phyloP scores from a whole-genome alignment of 345 rosid genomes.

The Microcos paniculata region DNA sequence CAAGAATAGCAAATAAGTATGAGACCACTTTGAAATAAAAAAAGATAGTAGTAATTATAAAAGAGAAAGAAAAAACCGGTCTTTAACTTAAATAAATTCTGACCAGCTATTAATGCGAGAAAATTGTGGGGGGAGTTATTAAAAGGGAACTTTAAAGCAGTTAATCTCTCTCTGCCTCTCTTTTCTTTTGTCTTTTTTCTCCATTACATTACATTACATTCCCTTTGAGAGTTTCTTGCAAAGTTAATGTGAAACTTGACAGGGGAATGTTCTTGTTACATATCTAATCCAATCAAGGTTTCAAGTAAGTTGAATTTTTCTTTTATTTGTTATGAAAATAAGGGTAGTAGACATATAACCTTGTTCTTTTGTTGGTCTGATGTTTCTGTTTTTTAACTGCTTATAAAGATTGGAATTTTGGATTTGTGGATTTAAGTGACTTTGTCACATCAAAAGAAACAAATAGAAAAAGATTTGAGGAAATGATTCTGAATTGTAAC shows the following conservation, averaged over 20 bases:
- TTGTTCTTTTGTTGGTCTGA: not conserved
- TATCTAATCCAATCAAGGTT: not conserved
- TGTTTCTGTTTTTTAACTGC: not conserved
- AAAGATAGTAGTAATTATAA: not conserved
- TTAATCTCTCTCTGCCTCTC: constrained; percentile 6
- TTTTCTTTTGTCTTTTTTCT: not conserved
- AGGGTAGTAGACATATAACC: not conserved
- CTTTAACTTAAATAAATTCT: constrained; percentile 13
- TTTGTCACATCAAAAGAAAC: not conserved
- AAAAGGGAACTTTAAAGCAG: not conserved
- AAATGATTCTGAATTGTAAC: not conserved
- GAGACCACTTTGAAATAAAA: not conserved
- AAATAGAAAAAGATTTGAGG: not conserved
- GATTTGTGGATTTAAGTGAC: not conserved
- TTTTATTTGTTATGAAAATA: not conserved
- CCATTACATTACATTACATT: constrained; percentile 18
- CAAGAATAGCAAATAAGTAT: constrained; percentile 3
- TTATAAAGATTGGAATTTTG: not conserved
- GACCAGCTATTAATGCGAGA: constrained; percentile 37
- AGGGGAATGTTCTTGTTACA: constrained; percentile 33
- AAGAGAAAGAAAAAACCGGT: not conserved
- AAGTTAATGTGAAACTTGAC: constrained; percentile 29
- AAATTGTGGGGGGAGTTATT: constrained; percentile 24
- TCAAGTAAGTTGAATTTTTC: constrained; percentile 11
- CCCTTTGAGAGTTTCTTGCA: constrained; percentile 29